A percentile compares a stretch with the other conserved stretches of the same genome.
phyloP scores from a whole-genome alignment of 176 grass and related monocot species.

The sorghum (Sorghum bicolor) region Sorghum_bicolor_NCBIv3 NC_012876.2:6451501-6452000 shows the following conservation, averaged over 20 bases:
- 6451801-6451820: not conserved
- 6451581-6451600: conserved; percentile 19
- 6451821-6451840: conserved; percentile 45
- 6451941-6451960: conserved; percentile 55
- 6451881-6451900: conserved; percentile 65
- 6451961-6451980: conserved; percentile 69
- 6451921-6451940: conserved; percentile 54
- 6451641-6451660: not conserved
- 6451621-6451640: not conserved
- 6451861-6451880: conserved; percentile 45
- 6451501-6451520: conserved; percentile 28
- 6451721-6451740: not conserved
- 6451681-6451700: conserved; percentile 12
- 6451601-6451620: conserved; percentile 20
- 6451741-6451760: not conserved
- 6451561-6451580: conserved; percentile 1
- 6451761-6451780: conserved; percentile 33
- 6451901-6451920: conserved; percentile 58
- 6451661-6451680: not conserved
- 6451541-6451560: not conserved
- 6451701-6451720: not conserved
- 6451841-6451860: conserved; percentile 58
- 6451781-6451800: conserved; percentile 50
- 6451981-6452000: not conserved
- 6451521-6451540: conserved; percentile 5